Percentiles rank a stretch among this genome's conserved stretches.
Evolutionary conservation across 2,329 filamentous ascomycete genomes (phyloP).

Genomic region (Neopestalotiopsis sp.): DNA sequence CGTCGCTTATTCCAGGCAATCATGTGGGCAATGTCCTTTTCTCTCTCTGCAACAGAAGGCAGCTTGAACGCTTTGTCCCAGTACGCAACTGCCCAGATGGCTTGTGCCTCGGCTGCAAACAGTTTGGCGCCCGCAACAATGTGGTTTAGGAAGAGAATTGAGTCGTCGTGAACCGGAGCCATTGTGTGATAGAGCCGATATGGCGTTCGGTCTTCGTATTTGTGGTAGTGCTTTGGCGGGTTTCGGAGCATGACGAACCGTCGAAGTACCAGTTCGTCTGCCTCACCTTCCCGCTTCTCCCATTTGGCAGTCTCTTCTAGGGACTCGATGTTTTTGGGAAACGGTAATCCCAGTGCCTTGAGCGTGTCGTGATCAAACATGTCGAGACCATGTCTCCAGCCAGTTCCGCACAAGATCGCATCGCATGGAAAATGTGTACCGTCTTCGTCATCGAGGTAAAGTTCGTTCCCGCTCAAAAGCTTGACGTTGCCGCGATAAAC

Average conservation of each 20-base stretch:
- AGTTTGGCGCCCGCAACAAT: conserved; percentile 29
- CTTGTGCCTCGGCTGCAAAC: conserved; percentile 30
- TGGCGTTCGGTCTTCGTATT: conserved; percentile 26
- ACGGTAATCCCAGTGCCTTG: conserved; percentile 29
- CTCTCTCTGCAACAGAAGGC: conserved; percentile 25
- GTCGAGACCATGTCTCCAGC: conserved; percentile 27
- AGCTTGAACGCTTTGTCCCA: conserved; percentile 28
- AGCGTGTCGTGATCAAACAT: conserved; percentile 28
- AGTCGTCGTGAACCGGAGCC: conserved; percentile 29
- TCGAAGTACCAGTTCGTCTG: conserved; percentile 26
- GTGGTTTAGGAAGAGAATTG: conserved; percentile 33
- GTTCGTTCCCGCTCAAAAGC: conserved; percentile 20
- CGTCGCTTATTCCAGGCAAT: conserved; percentile 32
- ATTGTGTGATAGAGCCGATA: conserved; percentile 32
- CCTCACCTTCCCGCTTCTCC: conserved; percentile 27
- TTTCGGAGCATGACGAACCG: conserved; percentile 30
- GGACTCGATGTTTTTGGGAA: conserved; percentile 23
- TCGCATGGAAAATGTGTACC: conserved; percentile 23
- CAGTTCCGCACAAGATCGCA: conserved; percentile 32
- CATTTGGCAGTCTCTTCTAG: conserved; percentile 26
- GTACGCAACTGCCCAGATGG: conserved; percentile 33
- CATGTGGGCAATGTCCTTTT: conserved; percentile 28
- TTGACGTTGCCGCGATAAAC: conserved; percentile 27
- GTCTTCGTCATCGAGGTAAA: conserved; percentile 25
- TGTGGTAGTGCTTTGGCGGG: conserved; percentile 30